These are phyloP conservation scores for Geosmithia putterillii DNA, from an alignment of 2,329 filamentous ascomycete species.

Conservation along the genomic window DNA sequence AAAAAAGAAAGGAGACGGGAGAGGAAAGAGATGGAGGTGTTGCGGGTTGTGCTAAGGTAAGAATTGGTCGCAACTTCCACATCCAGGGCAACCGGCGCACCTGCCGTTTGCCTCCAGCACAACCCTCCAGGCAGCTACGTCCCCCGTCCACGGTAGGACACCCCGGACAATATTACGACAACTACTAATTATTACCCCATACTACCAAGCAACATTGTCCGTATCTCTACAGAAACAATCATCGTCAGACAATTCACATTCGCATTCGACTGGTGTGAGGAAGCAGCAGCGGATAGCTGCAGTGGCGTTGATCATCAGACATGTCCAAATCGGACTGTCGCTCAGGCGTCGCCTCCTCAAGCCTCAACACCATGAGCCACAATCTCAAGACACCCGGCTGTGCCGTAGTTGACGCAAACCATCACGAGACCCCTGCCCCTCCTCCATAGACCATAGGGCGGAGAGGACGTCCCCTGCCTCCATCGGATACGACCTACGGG, in stretches of 20 bases:
- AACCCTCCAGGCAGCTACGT: not conserved
- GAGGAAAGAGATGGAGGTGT: not conserved
- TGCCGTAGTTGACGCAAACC: not conserved
- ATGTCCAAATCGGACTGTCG: not conserved
- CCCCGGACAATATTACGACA: too few relatives aligned
- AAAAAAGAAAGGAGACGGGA: not conserved
- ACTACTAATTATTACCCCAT: too few relatives aligned
- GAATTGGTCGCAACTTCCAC: not conserved
- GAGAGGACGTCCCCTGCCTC: not conserved
- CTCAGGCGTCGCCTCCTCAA: not conserved
- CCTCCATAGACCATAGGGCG: not conserved
- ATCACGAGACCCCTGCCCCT: not conserved
- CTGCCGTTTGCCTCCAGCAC: too few relatives aligned
- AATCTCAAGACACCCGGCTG: not conserved
- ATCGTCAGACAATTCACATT: too few relatives aligned
- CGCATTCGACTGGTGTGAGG: too few relatives aligned
- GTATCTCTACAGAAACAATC: too few relatives aligned
- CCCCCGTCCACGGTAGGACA: too few relatives aligned
- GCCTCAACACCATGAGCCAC: not conserved
- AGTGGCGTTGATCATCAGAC: not conserved
- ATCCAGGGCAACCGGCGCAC: too few relatives aligned
- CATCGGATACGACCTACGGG: too few relatives aligned
- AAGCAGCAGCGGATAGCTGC: too few relatives aligned
- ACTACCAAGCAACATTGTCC: too few relatives aligned
- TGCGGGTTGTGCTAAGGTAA: not conserved